phyloP scores from a whole-genome alignment of 2,329 filamentous ascomycete species.

The Ophiostoma angusticollis region DNA sequence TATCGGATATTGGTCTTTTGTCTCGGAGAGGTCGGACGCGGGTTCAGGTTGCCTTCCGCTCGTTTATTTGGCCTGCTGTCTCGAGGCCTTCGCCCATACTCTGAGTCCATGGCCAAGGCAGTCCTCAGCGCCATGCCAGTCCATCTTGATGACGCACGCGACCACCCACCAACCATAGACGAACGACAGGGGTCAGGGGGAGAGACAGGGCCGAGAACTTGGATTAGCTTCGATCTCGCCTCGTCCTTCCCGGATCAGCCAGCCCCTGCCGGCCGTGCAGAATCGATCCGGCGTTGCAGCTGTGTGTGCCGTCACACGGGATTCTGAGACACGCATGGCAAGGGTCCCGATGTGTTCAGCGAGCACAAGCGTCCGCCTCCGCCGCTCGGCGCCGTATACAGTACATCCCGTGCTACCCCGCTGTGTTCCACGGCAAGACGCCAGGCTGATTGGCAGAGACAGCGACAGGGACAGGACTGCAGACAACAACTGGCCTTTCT shows the following conservation, averaged over 20 bases:
- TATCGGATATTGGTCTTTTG: constrained; percentile 1
- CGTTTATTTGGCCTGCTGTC: not conserved
- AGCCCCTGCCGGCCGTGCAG: constrained; percentile 1
- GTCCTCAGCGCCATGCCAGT: too few relatives aligned
- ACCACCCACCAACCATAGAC: too few relatives aligned
- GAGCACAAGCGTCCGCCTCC: too few relatives aligned
- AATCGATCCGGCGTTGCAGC: constrained; percentile 6
- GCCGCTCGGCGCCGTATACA: too few relatives aligned
- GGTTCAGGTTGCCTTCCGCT: not conserved
- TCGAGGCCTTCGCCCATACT: not conserved
- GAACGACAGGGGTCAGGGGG: not conserved
- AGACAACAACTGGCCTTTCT: too few relatives aligned
- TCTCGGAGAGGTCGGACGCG: not conserved
- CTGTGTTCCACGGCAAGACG: too few relatives aligned
- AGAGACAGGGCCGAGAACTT: too few relatives aligned
- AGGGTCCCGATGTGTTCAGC: not conserved
- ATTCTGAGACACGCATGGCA: constrained; percentile 4
- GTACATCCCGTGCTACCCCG: too few relatives aligned
- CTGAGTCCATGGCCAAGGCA: constrained; percentile 1
- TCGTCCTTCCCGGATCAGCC: constrained; percentile 5
- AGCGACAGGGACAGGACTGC: too few relatives aligned
- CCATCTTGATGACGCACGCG: too few relatives aligned
- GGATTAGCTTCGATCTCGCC: constrained; percentile 6
- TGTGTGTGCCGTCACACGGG: not conserved
- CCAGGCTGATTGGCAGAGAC: too few relatives aligned